A percentile compares a stretch with the other conserved stretches of the same genome.
Evolutionary conservation across 768 basidiomycete species (phyloP).

Genomic region (Leucocoprinus sp.): DNA sequence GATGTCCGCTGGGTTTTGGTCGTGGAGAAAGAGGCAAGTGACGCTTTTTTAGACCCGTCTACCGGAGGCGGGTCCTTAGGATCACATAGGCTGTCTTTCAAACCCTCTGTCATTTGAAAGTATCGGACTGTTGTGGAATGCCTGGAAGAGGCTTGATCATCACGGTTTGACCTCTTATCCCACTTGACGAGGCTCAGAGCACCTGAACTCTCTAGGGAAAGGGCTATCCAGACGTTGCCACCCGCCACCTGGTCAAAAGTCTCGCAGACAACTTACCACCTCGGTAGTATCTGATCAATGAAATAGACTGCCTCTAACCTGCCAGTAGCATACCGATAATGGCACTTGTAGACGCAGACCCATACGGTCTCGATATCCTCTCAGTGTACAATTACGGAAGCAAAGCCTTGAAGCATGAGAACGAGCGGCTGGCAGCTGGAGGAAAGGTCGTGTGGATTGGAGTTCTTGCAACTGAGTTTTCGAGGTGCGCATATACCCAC

Average conservation of each 20-base stretch:
- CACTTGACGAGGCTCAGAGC: neutral
- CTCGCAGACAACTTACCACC: slow-evolving; percentile 58
- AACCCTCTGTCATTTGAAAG: slow-evolving; percentile 55
- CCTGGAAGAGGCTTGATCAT: slow-evolving; percentile 67
- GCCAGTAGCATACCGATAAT: slow-evolving; percentile 63
- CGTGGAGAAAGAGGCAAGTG: slow-evolving; percentile 84
- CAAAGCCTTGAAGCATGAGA: slow-evolving; percentile 59
- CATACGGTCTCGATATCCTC: slow-evolving; percentile 88
- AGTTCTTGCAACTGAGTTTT: slow-evolving; percentile 59
- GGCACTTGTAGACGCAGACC: slow-evolving; percentile 83
- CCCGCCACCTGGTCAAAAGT: slow-evolving; percentile 72
- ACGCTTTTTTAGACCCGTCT: neutral
- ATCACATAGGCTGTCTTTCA: slow-evolving; percentile 82
- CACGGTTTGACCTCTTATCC: slow-evolving; percentile 42
- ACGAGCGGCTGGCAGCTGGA: slow-evolving; percentile 50
- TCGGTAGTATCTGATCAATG: too few species aligned
- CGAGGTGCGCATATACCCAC: slow-evolving; percentile 34
- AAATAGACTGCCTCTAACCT: neutral
- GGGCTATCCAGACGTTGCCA: slow-evolving; percentile 93
- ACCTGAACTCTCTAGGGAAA: slow-evolving; percentile 57
- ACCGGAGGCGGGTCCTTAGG: neutral
- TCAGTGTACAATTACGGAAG: slow-evolving; percentile 86
- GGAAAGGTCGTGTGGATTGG: slow-evolving; percentile 75
- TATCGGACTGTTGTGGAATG: slow-evolving; percentile 40
- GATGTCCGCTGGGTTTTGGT: slow-evolving; percentile 72